Percentiles rank a stretch among this genome's conserved stretches.
These are phyloP conservation scores for Cadophora gregata DNA, from an alignment of 2,329 filamentous ascomycete genomes.

Conservation along the genomic window DNA sequence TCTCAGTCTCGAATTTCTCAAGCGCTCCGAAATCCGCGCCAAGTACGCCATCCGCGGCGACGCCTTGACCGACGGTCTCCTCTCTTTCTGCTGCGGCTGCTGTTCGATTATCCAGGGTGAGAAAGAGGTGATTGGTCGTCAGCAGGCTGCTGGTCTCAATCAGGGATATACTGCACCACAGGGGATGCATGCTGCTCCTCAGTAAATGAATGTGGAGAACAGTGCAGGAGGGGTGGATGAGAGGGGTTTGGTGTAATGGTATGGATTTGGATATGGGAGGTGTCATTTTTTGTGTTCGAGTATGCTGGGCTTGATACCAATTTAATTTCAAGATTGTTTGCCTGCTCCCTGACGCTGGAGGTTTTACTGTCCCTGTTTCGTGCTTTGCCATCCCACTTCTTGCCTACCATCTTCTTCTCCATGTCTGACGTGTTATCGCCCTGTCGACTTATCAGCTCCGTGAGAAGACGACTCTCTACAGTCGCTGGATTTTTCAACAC, in stretches of 20 bases:
- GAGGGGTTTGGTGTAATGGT: neutral
- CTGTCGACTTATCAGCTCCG: too few species aligned
- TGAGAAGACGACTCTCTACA: too few species aligned
- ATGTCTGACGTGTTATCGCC: too few species aligned
- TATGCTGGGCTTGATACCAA: neutral
- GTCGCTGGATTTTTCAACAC: too few species aligned
- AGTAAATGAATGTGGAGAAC: neutral
- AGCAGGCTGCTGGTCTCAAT: constrained; percentile 2
- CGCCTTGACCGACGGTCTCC: constrained; percentile 46
- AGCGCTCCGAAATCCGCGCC: constrained; percentile 34
- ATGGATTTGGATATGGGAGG: neutral
- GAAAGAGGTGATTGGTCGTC: constrained; percentile 37
- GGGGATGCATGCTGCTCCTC: constrained; percentile 25
- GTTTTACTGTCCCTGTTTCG: too few species aligned
- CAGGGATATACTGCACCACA: constrained; percentile 29
- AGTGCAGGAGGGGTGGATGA: neutral
- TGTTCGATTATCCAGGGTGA: constrained; percentile 40
- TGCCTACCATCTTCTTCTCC: too few species aligned
- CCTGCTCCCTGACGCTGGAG: neutral
- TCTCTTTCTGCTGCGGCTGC: constrained; percentile 45
- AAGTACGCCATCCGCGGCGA: constrained; percentile 44
- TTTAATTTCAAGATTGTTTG: neutral
- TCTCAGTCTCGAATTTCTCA: constrained; percentile 32
- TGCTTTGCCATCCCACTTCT: too few species aligned
- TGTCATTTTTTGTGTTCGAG: neutral